Evolutionary conservation across 345 rosid species (phyloP).

Genomic region (Litchi chinensis): DNA sequence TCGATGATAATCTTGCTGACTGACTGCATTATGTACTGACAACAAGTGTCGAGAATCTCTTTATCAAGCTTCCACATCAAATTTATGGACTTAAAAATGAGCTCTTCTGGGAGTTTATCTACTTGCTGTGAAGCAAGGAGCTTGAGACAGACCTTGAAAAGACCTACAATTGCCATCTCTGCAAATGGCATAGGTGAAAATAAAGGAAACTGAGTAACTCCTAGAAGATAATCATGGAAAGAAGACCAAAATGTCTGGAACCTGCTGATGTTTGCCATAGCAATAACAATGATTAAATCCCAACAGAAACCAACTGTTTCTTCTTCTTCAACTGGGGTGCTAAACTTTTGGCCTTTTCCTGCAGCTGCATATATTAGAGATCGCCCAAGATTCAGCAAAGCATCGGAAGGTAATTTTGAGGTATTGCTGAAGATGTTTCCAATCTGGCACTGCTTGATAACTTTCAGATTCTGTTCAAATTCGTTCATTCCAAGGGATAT

Average conservation of each 20-base stretch:
- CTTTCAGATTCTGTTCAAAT: conserved; percentile 81
- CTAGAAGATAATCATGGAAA: conserved; percentile 63
- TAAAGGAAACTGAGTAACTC: conserved; percentile 71
- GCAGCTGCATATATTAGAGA: conserved; percentile 86
- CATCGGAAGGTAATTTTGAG: conserved; percentile 50
- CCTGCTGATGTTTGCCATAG: conserved; percentile 54
- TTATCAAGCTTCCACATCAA: conserved; percentile 93
- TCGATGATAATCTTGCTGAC: conserved; percentile 63
- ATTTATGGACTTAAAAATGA: conserved; percentile 72
- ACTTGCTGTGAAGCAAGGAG: conserved; percentile 48
- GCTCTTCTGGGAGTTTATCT: conserved; percentile 64
- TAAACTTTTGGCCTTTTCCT: conserved; percentile 93
- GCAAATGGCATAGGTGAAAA: conserved; percentile 86
- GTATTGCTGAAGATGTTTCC: conserved; percentile 73
- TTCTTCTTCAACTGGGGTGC: conserved; percentile 87
- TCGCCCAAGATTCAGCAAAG: conserved; percentile 69
- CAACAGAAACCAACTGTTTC: conserved; percentile 83
- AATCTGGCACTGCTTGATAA: conserved; percentile 79
- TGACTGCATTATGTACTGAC: conserved; percentile 56
- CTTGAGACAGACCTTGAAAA: conserved; percentile 67
- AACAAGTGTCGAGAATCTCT: conserved; percentile 74
- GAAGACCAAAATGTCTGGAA: conserved; percentile 70
- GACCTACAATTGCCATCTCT: conserved; percentile 65
- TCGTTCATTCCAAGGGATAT: conserved; percentile 80
- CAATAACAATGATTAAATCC: conserved; percentile 62